Evolutionary conservation across 208 protist species (phyloP).

Genomic region (Leishmania turanica): DNA sequence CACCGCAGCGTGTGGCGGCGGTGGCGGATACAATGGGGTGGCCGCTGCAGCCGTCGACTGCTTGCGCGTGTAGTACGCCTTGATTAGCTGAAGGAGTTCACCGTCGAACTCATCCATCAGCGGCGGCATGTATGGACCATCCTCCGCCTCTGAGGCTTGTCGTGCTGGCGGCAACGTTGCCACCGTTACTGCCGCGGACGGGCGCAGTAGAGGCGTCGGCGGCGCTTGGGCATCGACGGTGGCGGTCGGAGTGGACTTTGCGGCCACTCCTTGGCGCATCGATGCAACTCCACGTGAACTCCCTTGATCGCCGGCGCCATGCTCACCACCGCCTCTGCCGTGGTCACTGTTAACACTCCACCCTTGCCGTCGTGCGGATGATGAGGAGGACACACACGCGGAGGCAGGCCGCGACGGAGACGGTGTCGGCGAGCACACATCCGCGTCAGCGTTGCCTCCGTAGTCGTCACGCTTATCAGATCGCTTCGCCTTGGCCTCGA

Average conservation of each 20-base stretch:
- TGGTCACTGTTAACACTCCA: background rate
- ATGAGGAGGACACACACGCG: background rate
- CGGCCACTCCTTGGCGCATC: background rate
- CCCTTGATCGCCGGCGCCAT: background rate
- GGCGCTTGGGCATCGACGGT: background rate
- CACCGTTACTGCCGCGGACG: background rate
- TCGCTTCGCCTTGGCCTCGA: background rate
- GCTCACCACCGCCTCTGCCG: background rate
- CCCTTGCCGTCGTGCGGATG: background rate
- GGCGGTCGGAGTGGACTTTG: background rate
- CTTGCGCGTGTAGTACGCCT: constrained; percentile 47
- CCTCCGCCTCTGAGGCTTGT: background rate
- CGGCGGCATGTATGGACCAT: constrained; percentile 7
- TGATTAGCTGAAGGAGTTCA: constrained; percentile 50
- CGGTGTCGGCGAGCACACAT: background rate
- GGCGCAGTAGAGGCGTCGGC: background rate
- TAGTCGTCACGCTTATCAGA: background rate
- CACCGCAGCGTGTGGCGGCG: background rate
- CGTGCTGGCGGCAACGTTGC: background rate
- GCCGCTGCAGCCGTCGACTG: background rate
- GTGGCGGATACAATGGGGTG: background rate
- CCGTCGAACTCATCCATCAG: constrained; percentile 49
- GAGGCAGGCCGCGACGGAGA: background rate
- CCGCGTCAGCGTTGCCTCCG: background rate
- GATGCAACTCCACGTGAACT: too few species aligned